These are phyloP conservation scores for Xylaria grammica DNA, from an alignment of 495 filamentous ascomycete species.

Conservation along the genomic window DNA sequence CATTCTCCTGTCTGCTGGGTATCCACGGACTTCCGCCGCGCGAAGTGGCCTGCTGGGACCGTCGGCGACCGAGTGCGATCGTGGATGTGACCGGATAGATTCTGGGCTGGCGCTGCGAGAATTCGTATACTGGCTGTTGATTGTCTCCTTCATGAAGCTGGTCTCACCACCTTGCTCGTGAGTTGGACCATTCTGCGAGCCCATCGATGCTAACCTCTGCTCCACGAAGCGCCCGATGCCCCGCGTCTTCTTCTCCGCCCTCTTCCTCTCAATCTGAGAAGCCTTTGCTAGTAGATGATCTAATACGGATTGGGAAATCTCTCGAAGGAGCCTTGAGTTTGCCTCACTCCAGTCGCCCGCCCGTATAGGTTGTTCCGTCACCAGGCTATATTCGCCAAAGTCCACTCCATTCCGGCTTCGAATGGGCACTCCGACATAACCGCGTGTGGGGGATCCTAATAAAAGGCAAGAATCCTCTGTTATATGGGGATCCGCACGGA, in stretches of 20 bases:
- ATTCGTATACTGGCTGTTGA: background rate
- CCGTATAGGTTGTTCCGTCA: constrained; percentile 59
- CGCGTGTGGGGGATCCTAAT: constrained; percentile 52
- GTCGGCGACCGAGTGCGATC: background rate
- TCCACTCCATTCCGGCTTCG: constrained; percentile 69
- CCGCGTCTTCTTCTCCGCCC: constrained; percentile 63
- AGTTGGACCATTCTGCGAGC: background rate
- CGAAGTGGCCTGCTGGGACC: background rate
- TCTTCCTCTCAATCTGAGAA: constrained; percentile 61
- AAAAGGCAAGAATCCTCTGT: constrained; percentile 44
- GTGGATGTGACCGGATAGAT: background rate
- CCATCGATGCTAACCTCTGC: constrained; percentile 39
- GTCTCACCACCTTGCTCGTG: background rate
- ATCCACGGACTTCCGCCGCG: background rate
- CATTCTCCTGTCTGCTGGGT: background rate
- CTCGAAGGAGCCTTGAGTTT: constrained; percentile 44
- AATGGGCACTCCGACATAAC: constrained; percentile 68
- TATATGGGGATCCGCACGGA: constrained; percentile 49
- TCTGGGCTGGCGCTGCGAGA: background rate
- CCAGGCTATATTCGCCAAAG: constrained; percentile 70
- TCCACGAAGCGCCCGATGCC: constrained; percentile 71
- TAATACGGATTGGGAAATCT: constrained; percentile 62
- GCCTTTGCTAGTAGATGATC: constrained; percentile 64
- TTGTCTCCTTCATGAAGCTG: background rate
- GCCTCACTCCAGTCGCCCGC: constrained; percentile 36